Base-by-base conservation (phyloP, 768 basidiomycete genomes). In the Xerocomellus amylosporus region DNA sequence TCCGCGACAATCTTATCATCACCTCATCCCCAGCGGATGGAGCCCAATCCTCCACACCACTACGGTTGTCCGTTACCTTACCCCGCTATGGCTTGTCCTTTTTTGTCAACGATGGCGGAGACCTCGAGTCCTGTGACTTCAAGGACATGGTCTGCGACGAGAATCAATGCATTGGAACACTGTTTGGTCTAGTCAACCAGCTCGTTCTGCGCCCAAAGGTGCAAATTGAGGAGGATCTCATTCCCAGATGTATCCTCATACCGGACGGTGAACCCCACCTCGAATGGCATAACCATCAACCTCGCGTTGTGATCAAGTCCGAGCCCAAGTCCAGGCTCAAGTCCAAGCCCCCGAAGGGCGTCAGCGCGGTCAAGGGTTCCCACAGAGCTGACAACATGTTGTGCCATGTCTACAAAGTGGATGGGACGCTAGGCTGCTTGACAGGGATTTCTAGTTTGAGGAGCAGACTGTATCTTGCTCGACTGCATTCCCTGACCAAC, bases 111-210 rank as follows among this genome's bases (percentile, higher is more conserved):
- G 24, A 24, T 2, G 24, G 24, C 24, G 24, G 24, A 24, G 24
- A 24, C 24, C 24, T 24, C 24, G 24, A 24, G 24, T 24, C 24
- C 24, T 4, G 24, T 24, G 24, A 24, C 24, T 24, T 24, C 6
- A 68, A 67, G 7, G 64, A 63, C n/a, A 77, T 75, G 67, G 60
- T 74, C 17, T 61, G 77, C 10, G 75, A 78, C 39, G 13, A 48
- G 6, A 43, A 64, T 33, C 79, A 79, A 51, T 74, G 65, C 0
- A 58, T 64, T 9, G 76, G 74, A 1, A 72, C 77, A 2, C 63
- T 81, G 58, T 64, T 76, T 42, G 80, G 79, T 10, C 57, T 81
- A 39, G 34, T 36, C 8, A 67, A 53, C 30, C 71, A 63, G 45
- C 72, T 76, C 42, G 65, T 79, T 8, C 15, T 40, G 31, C 40